Evolutionary conservation across 805 yeast genomes (phyloP).

Genomic region (Priceomyces fermenticarens): DNA sequence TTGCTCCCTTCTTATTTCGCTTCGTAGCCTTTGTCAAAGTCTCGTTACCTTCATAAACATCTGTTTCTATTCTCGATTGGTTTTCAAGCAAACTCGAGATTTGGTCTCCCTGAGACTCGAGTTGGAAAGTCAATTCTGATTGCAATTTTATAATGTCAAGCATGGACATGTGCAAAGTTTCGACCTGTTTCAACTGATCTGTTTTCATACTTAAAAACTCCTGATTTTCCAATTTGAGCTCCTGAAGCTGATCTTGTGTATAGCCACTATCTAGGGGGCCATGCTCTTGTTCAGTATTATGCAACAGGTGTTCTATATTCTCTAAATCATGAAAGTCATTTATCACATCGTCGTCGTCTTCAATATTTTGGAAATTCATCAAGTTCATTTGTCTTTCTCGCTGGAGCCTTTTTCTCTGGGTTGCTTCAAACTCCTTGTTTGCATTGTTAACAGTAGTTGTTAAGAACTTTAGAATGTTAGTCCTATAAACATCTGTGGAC

Average conservation of each 20-base stretch:
- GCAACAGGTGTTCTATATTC: conserved; percentile 2
- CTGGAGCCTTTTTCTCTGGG: conserved; percentile 48
- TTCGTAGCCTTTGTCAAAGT: conserved; percentile 66
- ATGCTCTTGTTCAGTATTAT: conserved; percentile 10
- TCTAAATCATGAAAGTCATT: conserved; percentile 12
- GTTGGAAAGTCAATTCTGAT: conserved; percentile 68
- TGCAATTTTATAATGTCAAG: conserved; percentile 74
- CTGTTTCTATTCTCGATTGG: conserved; percentile 62
- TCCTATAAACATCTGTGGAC: conserved; percentile 43
- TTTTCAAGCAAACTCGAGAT: conserved; percentile 61
- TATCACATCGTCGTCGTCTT: conserved; percentile 22
- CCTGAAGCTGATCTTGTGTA: conserved; percentile 55
- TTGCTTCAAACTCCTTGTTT: conserved; percentile 43
- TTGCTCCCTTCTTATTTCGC: conserved; percentile 50
- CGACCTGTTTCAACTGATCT: conserved; percentile 59
- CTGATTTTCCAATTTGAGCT: conserved; percentile 57
- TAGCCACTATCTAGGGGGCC: conserved; percentile 18
- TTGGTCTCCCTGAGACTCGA: conserved; percentile 68
- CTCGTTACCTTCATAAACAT: conserved; percentile 68
- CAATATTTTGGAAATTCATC: conserved; percentile 40
- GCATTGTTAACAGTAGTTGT: conserved; percentile 40
- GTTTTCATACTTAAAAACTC: conserved; percentile 52
- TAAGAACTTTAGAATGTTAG: conserved; percentile 48
- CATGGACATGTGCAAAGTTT: conserved; percentile 58
- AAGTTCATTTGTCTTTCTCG: conserved; percentile 35